Evolutionary conservation across 129 eudicot species (phyloP).

Genomic region (Saposhnikovia divaricata): DNA sequence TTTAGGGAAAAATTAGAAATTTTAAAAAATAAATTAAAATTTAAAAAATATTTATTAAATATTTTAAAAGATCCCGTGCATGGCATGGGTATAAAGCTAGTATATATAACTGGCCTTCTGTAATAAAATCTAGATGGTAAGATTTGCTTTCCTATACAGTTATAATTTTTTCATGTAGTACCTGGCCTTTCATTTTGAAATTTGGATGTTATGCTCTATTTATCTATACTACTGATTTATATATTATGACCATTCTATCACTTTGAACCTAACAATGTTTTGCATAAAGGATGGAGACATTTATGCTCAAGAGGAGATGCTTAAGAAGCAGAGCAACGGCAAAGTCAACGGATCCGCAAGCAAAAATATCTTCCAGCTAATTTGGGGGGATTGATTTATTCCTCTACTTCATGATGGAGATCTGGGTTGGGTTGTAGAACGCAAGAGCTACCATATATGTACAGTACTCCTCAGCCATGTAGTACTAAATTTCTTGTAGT

Average conservation of each 20-base stretch:
- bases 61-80: too few relatives aligned
- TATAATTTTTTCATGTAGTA: too few relatives aligned
- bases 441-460: not conserved
- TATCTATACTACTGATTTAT: not conserved
- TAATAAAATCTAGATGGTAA: too few relatives aligned
- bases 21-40: too few relatives aligned
- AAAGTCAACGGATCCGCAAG: constrained; percentile 64
- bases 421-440: not conserved
- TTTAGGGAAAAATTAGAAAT: too few relatives aligned
- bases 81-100: too few relatives aligned
- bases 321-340: constrained; percentile 58
- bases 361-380: constrained; percentile 67
- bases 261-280: not conserved
- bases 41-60: too few relatives aligned
- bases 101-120: too few relatives aligned
- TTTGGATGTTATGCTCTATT: not conserved
- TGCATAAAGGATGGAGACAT: constrained; percentile 60
- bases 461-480: not conserved
- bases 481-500: not conserved
- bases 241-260: not conserved
- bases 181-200: not conserved
- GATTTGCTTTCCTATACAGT: too few relatives aligned
- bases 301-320: constrained; percentile 76
- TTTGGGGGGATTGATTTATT: constrained; percentile 54
- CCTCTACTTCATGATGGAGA: not conserved